Base-by-base conservation (phyloP, 495 filamentous ascomycete genomes). In the Xylaria intraflava region DNA sequence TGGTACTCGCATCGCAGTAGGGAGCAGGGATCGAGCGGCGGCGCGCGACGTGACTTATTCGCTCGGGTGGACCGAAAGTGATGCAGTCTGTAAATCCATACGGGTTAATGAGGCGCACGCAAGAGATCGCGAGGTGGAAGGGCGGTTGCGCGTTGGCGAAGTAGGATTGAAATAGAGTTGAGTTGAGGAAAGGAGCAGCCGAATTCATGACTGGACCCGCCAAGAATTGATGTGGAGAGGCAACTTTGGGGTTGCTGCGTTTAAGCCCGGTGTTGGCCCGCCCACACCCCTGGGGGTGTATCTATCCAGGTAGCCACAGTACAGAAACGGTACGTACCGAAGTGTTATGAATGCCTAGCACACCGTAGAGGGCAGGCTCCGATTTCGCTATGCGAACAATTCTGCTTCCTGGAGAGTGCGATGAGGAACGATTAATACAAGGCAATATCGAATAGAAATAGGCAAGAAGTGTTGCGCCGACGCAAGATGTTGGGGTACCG, bases 1-100 rank as follows among this genome's bases (percentile, higher is more conserved):
- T 24, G 42, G 42, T 35, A 19, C 23, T 46, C 51, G 31, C 51
- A 53, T 53, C 9, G 30, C 51, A 33, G 31, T 31, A 23, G 42
- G 11, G 41, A 16, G 42, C 10, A 26, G 23, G 42, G 23, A 38
- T 3, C n/a, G 14, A 30, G 17, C 19, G 23, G 33, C 29, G 31
- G 41, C 33, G 20, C 39, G 39, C 49, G 17, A 16, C 29, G 35
- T 7, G 42, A 39, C 20, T 19, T 14, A 17, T 14, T 31, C 26
- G 26, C 17, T 31, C 30, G 30, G 30, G n/a, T 20, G 27, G 29
- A 24, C 19, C 17, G 30, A 36, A 47, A n/a, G 30, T 35, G 19
- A 27, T 2, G n/a, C 1, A 16, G 43, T 33, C n/a, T 31, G 22
- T 20, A 19, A 31, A 27, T 24, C n/a, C 33, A 33, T 36, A 3